Percentiles rank a stretch among this genome's conserved stretches.
phyloP scores from a whole-genome alignment of 768 basidiomycete species.

The Holtermannia corniformis region DNA sequence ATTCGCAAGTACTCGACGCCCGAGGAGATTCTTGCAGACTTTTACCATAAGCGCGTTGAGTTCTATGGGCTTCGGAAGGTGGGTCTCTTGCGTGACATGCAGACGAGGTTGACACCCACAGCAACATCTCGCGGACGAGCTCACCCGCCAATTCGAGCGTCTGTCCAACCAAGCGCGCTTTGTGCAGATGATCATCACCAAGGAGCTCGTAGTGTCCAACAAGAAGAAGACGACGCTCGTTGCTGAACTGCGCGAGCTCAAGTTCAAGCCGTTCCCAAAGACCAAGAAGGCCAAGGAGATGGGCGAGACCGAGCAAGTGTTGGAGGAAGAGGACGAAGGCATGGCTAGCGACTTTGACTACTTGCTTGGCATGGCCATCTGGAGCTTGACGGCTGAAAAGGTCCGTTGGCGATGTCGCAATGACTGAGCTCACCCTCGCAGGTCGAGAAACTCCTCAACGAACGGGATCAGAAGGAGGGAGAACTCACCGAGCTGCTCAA shows the following conservation, averaged over 20 bases:
- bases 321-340: constrained; percentile 48
- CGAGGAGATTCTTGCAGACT: constrained; percentile 87
- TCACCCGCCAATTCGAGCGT: constrained; percentile 70
- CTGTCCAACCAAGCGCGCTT: constrained; percentile 93
- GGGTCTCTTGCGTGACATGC: constrained; percentile 10
- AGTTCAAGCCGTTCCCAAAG: constrained; percentile 91
- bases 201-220: constrained; percentile 67
- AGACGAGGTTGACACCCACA: constrained; percentile 39
- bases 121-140: constrained; percentile 75
- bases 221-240: constrained; percentile 84
- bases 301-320: constrained; percentile 56
- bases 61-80: constrained; percentile 97
- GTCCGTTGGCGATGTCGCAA: constrained; percentile 41
- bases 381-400: constrained; percentile 88
- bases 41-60: constrained; percentile 75
- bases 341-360: constrained; percentile 73
- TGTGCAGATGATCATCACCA: constrained; percentile 88
- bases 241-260: constrained; percentile 63
- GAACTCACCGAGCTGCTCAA: constrained; percentile 71
- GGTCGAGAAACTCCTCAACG: constrained; percentile 74
- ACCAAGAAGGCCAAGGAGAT: constrained; percentile 56
- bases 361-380: constrained; percentile 87
- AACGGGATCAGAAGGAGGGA: constrained; percentile 68
- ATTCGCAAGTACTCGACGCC: constrained; percentile 85
- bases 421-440: constrained; percentile 29